Evolutionary conservation across 768 basidiomycete genomes (phyloP), one percentile per base, ranked within the genome.

Genomic region (Suillus brevipes): DNA sequence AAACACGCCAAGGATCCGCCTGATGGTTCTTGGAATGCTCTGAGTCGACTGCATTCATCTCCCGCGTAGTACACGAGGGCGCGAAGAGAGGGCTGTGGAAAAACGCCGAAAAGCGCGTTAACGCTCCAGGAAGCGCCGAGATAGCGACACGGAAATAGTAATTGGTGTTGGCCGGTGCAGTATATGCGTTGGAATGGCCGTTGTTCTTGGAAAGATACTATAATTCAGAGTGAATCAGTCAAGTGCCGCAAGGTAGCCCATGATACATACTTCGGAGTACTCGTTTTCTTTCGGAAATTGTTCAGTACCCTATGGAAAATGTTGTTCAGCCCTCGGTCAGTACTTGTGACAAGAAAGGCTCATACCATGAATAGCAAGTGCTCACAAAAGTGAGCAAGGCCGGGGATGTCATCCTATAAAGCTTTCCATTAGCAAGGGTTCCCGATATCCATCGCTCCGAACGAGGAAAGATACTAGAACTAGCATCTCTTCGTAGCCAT

Each of bases 11-110:
- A 72, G 89, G 80, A 73, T 98, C 95, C 3, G 83, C 80, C 74
- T 97, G 96, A 56, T 92, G 86, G 74, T 99, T 99, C 81, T 97
- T 97, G 80, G 94, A 94, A 82, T 98, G 90, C 75, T 99, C 97
- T 0, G 94, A 97, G 75, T 99, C 91, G 49, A 99, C 96, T 1
- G 97, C 97, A 69, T 95, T 95, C 67, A 97, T 83, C 78, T 99
- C 97, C 38, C 95, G 87, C 34, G 87, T 83, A 0, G 94, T 95
- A 73, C 94, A 93, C 5, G 90, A 92, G 0, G 91, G 86, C 2
- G 87, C 75, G 72, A 99, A 99, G 49, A 97, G 83, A 0, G 97
- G 97, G n/a, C 87, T 90, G 68, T 92, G 92, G 78, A 99, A 99
- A 80, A 99, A 99, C 0, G 83, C 85, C 31, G 94, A 78, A 75